Evolutionary conservation across 495 filamentous ascomycete species (phyloP).

Genomic region (Hypoxylon intermedium): DNA sequence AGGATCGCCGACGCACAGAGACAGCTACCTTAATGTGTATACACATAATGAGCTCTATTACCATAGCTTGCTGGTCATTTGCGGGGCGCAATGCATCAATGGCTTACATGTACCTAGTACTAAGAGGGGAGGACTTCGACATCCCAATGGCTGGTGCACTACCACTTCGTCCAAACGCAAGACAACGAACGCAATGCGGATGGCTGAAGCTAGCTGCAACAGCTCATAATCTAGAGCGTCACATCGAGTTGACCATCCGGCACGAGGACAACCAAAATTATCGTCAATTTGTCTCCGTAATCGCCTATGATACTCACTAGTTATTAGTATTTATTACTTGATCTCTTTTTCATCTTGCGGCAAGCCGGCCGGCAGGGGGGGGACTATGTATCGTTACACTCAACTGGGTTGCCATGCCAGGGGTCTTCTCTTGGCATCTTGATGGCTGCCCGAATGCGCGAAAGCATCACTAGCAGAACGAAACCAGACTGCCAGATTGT

Average conservation of each 20-base stretch:
- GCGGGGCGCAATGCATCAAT: slow-evolving; percentile 22
- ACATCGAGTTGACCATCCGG: slow-evolving; percentile 25
- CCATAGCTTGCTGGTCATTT: slow-evolving; percentile 26
- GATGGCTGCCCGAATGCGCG: slow-evolving; percentile 32
- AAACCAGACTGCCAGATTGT: slow-evolving; percentile 4
- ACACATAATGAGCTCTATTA: background rate
- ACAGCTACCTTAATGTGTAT: slow-evolving; percentile 19
- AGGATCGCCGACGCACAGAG: slow-evolving; percentile 45
- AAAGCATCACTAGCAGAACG: slow-evolving; percentile 21
- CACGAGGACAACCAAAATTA: slow-evolving; percentile 25
- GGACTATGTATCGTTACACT: slow-evolving; percentile 28
- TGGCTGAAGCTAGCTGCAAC: slow-evolving; percentile 14
- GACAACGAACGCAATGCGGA: slow-evolving; percentile 18
- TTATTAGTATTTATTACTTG: slow-evolving; percentile 23
- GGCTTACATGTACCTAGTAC: background rate
- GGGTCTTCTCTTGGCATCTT: slow-evolving; percentile 36
- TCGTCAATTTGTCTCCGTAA: slow-evolving; percentile 16
- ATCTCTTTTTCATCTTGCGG: slow-evolving; percentile 18
- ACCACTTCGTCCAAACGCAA: slow-evolving; percentile 5
- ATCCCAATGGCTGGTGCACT: slow-evolving; percentile 4
- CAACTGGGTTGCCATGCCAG: slow-evolving; percentile 26
- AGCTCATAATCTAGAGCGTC: slow-evolving; percentile 32
- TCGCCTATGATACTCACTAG: slow-evolving; percentile 9
- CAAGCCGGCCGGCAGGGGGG: slow-evolving; percentile 32
- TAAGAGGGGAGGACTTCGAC: slow-evolving; percentile 3